These are phyloP conservation scores for Cladosporium sp. DNA, from an alignment of 2,329 filamentous ascomycete species.

Conservation along the genomic window DNA sequence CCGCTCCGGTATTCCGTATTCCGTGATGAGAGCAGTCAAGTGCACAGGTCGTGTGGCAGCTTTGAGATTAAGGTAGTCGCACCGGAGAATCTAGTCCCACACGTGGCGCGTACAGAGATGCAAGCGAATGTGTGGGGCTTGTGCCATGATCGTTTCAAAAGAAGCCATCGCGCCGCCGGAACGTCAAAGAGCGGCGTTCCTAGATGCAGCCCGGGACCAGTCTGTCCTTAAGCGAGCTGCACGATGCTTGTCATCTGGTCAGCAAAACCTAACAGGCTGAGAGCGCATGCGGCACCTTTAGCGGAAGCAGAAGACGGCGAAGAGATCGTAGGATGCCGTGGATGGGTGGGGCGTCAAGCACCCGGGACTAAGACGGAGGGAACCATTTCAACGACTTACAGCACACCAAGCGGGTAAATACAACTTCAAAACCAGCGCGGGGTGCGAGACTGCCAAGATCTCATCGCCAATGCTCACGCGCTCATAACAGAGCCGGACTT, in stretches of 20 bases:
- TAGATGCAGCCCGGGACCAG: slow-evolving; percentile 4
- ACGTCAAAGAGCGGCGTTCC: not conserved
- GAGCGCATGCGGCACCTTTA: too few relatives aligned
- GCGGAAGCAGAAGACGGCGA: too few relatives aligned
- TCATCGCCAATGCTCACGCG: too few relatives aligned
- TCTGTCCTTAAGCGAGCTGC: not conserved
- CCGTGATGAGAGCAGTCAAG: slow-evolving; percentile 11
- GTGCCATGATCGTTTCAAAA: not conserved
- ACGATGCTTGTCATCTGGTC: slow-evolving; percentile 1
- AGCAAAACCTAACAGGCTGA: not conserved
- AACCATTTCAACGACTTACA: too few relatives aligned
- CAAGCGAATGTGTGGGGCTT: slow-evolving; percentile 5
- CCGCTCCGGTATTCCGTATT: slow-evolving; percentile 8
- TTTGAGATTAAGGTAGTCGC: slow-evolving; percentile 8
- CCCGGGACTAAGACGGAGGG: too few relatives aligned
- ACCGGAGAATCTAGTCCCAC: slow-evolving; percentile 5
- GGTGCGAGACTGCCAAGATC: too few relatives aligned
- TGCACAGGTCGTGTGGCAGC: not conserved
- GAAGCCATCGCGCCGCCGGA: slow-evolving; percentile 2
- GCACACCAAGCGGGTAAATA: too few relatives aligned
- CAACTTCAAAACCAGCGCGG: too few relatives aligned
- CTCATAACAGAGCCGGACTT: too few relatives aligned
- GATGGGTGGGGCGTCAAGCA: too few relatives aligned
- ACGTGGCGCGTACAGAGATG: not conserved
- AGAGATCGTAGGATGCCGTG: too few relatives aligned